Evolutionary conservation across 2,329 filamentous ascomycete genomes (phyloP).

Genomic region (Diaporthe vaccinii): DNA sequence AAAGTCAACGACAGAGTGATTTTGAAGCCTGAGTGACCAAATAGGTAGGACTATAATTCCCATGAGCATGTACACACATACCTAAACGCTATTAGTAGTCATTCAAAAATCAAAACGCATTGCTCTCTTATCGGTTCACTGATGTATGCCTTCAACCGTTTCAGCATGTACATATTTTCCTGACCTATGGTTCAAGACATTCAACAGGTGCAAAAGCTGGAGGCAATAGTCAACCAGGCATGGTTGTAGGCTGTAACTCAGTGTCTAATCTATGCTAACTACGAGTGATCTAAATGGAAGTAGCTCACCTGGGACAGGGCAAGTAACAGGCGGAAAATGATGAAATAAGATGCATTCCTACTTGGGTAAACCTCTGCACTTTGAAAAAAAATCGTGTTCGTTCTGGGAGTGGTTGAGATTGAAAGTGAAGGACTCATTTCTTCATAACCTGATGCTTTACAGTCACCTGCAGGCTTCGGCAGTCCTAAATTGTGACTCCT

Average conservation of each 20-base stretch:
- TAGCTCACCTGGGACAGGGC: neutral
- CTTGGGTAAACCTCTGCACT: neutral
- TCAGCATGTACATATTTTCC: neutral
- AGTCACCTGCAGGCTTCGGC: neutral
- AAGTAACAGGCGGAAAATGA: neutral
- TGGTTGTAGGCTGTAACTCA: too few relatives aligned
- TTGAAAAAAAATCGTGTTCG: too few relatives aligned
- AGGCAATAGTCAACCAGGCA: too few relatives aligned
- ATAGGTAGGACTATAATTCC: neutral
- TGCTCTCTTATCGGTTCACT: neutral
- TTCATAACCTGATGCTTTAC: too few relatives aligned
- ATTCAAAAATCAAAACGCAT: neutral
- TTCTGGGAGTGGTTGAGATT: too few relatives aligned
- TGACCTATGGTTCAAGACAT: neutral
- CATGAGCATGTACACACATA: neutral
- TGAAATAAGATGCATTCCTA: neutral
- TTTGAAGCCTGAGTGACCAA: too few relatives aligned
- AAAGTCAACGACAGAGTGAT: too few relatives aligned
- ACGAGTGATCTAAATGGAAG: neutral
- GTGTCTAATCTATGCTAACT: too few relatives aligned
- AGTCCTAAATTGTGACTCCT: neutral
- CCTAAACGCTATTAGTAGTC: neutral
- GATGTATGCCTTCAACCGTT: neutral
- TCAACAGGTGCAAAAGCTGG: neutral
- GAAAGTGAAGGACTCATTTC: too few relatives aligned